phyloP scores from a whole-genome alignment of 352 stramenopile genomes.

The Globisporangium barbulae region DNA sequence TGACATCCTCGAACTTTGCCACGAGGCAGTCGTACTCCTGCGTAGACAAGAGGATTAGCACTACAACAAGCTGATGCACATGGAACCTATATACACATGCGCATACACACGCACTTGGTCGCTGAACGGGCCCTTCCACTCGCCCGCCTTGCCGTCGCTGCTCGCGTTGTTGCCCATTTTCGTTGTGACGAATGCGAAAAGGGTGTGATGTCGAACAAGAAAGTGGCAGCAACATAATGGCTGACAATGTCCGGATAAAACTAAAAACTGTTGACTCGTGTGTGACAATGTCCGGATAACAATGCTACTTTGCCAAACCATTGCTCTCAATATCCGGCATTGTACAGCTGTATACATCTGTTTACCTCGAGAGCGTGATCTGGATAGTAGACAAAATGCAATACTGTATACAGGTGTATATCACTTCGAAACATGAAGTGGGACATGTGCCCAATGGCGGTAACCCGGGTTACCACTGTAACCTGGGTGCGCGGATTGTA shows the following conservation, averaged over 20 bases:
- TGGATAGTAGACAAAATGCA: too few species aligned
- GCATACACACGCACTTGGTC: slow-evolving; percentile 38
- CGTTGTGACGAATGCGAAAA: not conserved
- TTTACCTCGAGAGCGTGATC: too few species aligned
- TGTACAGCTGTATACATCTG: too few species aligned
- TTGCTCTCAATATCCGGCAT: too few species aligned
- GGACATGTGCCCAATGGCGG: not conserved
- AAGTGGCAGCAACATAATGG: not conserved
- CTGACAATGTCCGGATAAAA: not conserved
- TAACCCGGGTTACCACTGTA: not conserved
- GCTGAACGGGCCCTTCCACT: slow-evolving; percentile 83
- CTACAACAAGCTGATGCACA: not conserved
- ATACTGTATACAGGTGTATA: too few species aligned
- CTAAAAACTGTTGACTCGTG: too few species aligned
- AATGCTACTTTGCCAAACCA: too few species aligned
- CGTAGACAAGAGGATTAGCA: not conserved
- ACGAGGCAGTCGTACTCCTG: slow-evolving; percentile 71
- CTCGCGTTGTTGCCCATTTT: slow-evolving; percentile 41
- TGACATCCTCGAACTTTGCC: slow-evolving; percentile 38
- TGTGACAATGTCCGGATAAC: too few species aligned
- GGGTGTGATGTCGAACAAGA: not conserved
- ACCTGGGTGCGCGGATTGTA: not conserved
- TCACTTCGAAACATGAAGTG: too few species aligned
- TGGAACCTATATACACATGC: not conserved
- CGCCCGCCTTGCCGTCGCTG: slow-evolving; percentile 18